Evolutionary conservation across 2,329 filamentous ascomycete species (phyloP).

Genomic region (Shiraia sp.): DNA sequence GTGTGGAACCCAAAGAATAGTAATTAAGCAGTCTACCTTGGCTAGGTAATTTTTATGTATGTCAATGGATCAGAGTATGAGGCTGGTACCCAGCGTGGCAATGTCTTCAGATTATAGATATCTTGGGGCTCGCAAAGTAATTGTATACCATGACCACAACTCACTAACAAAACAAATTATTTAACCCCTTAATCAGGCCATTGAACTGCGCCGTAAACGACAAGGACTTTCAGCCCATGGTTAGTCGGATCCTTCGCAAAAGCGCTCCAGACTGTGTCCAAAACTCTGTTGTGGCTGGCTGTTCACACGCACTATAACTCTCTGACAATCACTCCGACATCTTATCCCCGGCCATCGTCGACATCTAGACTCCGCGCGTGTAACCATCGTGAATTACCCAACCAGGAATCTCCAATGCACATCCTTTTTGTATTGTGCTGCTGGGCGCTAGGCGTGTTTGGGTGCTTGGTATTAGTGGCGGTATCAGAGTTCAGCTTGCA

Average conservation of each 20-base stretch:
- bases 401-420: conserved; percentile 5
- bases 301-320: conserved; percentile 1
- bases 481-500: conserved; percentile 10
- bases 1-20: too few relatives aligned
- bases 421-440: not conserved
- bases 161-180: too few relatives aligned
- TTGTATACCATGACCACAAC: too few relatives aligned
- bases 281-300: conserved; percentile 3
- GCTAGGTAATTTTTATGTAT: not conserved
- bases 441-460: conserved; percentile 4
- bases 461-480: conserved; percentile 2
- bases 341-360: conserved; percentile 2
- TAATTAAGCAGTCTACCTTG: too few relatives aligned
- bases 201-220: not conserved
- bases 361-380: not conserved
- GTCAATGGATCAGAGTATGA: too few relatives aligned
- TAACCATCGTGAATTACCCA: conserved; percentile 4
- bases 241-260: not conserved
- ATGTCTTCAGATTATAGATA: too few relatives aligned
- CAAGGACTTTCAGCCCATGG: conserved; percentile 1
- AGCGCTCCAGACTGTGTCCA: not conserved
- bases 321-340: conserved; percentile 2
- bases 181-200: too few relatives aligned
- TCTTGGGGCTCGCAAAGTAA: too few relatives aligned
- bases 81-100: too few relatives aligned